These are phyloP conservation scores for Puccinia polysora DNA, from an alignment of 1,284 basidiomycete genomes.

Conservation along the genomic window DNA sequence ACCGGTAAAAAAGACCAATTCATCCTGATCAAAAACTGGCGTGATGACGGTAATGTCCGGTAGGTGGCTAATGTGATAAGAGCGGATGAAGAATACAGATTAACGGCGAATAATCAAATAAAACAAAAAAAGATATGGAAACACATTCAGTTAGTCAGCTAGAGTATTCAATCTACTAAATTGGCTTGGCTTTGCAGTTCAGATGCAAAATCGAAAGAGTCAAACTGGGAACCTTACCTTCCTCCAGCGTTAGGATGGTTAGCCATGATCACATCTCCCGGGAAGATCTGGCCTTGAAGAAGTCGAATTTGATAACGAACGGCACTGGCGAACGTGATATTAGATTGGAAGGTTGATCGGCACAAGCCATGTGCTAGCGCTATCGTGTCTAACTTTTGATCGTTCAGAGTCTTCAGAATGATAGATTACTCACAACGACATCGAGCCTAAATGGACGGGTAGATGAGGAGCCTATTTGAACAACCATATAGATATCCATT, in stretches of 20 bases:
- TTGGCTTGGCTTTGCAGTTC: too few relatives aligned
- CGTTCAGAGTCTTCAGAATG: too few relatives aligned
- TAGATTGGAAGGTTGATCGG: too few relatives aligned
- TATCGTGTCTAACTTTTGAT: too few relatives aligned
- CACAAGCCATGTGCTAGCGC: too few relatives aligned
- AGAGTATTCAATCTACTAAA: too few relatives aligned
- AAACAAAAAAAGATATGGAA: too few relatives aligned
- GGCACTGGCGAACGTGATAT: constrained; percentile 54
- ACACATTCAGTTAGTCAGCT: too few relatives aligned
- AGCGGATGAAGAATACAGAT: not conserved
- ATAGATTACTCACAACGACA: constrained; percentile 47
- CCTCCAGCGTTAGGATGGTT: constrained; percentile 84
- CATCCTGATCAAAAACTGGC: constrained; percentile 26
- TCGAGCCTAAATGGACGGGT: constrained; percentile 58
- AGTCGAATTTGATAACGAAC: constrained; percentile 83
- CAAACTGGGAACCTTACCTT: too few relatives aligned
- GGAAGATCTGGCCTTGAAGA: constrained; percentile 62
- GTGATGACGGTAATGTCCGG: constrained; percentile 45
- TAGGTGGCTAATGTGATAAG: constrained; percentile 48
- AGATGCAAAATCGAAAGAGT: not conserved
- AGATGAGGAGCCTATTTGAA: constrained; percentile 61
- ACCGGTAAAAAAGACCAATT: constrained; percentile 40
- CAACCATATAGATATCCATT: too few relatives aligned
- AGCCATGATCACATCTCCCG: constrained; percentile 84
- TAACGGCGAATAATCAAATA: too few relatives aligned